Evolutionary conservation across 352 stramenopile genomes (phyloP).

Genomic region (Phytopythium oedochilum): DNA sequence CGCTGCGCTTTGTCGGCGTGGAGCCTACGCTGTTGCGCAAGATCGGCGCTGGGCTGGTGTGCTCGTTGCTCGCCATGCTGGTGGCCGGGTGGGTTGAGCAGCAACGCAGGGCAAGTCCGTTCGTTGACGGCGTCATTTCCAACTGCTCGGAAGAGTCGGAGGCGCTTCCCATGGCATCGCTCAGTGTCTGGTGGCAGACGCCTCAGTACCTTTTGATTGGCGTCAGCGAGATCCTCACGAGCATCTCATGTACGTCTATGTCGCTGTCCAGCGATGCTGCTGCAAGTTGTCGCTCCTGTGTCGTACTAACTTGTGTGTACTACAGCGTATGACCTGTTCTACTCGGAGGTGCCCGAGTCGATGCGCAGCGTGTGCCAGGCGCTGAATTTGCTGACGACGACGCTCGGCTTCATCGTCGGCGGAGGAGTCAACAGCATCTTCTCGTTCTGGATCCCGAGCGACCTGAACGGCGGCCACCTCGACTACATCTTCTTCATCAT

Average conservation of each 20-base stretch:
- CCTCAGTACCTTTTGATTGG: slow-evolving; percentile 90
- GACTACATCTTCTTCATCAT: slow-evolving; percentile 89
- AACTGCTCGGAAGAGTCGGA: slow-evolving; percentile 72
- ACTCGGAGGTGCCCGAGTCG: slow-evolving; percentile 87
- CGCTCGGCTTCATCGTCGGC: slow-evolving; percentile 82
- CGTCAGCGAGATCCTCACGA: slow-evolving; percentile 87
- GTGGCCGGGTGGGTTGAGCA: slow-evolving; percentile 66
- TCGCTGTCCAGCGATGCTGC: not conserved
- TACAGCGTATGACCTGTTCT: slow-evolving; percentile 88
- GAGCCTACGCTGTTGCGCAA: slow-evolving; percentile 82
- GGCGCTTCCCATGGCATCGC: slow-evolving; percentile 61
- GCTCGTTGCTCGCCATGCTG: slow-evolving; percentile 75
- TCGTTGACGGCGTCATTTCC: slow-evolving; percentile 44
- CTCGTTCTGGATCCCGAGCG: slow-evolving; percentile 86
- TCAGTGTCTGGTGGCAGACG: slow-evolving; percentile 90
- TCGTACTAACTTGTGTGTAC: not conserved
- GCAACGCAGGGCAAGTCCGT: slow-evolving; percentile 49
- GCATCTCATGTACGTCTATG: slow-evolving; percentile 82
- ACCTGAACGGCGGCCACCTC: slow-evolving; percentile 88
- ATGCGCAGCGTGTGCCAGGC: slow-evolving; percentile 91
- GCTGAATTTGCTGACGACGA: slow-evolving; percentile 88
- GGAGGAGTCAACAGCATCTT: slow-evolving; percentile 85
- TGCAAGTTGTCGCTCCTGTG: not conserved
- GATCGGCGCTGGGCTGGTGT: slow-evolving; percentile 83
- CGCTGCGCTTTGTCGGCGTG: slow-evolving; percentile 54